Base-by-base conservation (phyloP, 371 early-diverging fungal species). In the Mucor lusitanicus region DNA sequence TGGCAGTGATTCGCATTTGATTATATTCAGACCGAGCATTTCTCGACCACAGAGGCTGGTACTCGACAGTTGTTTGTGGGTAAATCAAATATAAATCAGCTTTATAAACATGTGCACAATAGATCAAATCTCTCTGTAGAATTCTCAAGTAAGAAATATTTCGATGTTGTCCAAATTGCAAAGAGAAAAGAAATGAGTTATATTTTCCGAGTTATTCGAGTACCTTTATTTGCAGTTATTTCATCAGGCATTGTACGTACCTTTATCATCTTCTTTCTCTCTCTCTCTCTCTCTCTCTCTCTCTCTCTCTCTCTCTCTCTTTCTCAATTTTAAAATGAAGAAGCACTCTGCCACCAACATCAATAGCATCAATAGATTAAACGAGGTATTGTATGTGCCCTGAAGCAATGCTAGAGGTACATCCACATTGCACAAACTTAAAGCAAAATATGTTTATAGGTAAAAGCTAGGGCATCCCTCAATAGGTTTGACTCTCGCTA, bases 401-500 rank as follows among this genome's bases (percentile, higher is more conserved):
- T 27, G 23, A 53, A 53, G 53, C 53, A 53, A 53, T 6, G 13
- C 17, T 56, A 17, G 23, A 23, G 15, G 46, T 61, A 12, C n/a
- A 11, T 25, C 0, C 12, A 27, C 53, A 12, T 53, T 53, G 27
- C 53, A 40, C 17, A 53, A 53, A 53, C 53, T 25, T 25, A 53
- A 53, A 13, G 9, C 11, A 25, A 1, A 15, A 3, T 3, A 27
- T 53, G 11, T 2, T 8, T 2, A 40, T 28, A 55, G 57, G 58
- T 64, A 8, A 64, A 64, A 56, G 27, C 54, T 13, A 40, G 54
- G 17, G 17, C 17, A 33, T 39, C 53, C 27, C 8, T 19, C 3
- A 63, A 37, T 39, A 55, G 44, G 33, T 70, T 74, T 46, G 62
- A 70, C 3, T 25, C 48, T 19, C 70, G 71, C 35, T 83, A 83